Conservation (phyloP, 2,329 filamentous ascomycete species). For the Dissoconium aciculare region DNA sequence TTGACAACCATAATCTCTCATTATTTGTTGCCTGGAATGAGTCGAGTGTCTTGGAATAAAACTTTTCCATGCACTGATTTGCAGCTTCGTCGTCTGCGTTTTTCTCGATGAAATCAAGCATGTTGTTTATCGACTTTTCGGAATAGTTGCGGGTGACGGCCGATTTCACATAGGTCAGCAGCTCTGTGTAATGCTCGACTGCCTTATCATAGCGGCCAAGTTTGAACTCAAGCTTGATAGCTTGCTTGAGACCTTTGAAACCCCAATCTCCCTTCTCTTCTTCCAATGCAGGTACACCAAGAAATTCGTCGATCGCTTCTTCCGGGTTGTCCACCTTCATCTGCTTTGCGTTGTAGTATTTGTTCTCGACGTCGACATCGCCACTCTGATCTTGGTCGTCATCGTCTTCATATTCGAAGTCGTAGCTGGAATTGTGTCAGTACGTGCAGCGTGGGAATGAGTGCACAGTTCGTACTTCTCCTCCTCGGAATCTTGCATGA, state of each 20-base stretch:
- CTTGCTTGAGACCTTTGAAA: slow-evolving; percentile 95
- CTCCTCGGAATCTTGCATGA: slow-evolving; percentile 83
- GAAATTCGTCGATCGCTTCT: slow-evolving; percentile 79
- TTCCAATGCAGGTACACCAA: slow-evolving; percentile 74
- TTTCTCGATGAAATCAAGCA: slow-evolving; percentile 96
- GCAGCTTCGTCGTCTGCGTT: slow-evolving; percentile 57
- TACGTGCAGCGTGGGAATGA: slow-evolving; percentile 12
- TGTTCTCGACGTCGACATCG: slow-evolving; percentile 94
- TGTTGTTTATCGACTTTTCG: slow-evolving; percentile 98
- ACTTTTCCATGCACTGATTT: slow-evolving; percentile 75
- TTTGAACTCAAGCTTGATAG: slow-evolving; percentile 92
- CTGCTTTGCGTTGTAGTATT: slow-evolving; percentile 99
- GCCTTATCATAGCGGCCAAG: slow-evolving; percentile 79
- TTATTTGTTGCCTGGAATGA: slow-evolving; percentile 98
- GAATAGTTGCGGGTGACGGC: slow-evolving; percentile 97
- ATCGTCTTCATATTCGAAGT: slow-evolving; percentile 95
- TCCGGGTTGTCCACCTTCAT: slow-evolving; percentile 76
- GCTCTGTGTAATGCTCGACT: slow-evolving; percentile 80
- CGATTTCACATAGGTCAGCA: slow-evolving; percentile 92
- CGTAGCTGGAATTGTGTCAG: slow-evolving; percentile 45
- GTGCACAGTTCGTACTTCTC: slow-evolving; percentile 48
- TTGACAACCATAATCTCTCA: slow-evolving; percentile 93
- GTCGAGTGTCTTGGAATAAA: slow-evolving; percentile 83
- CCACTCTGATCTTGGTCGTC: slow-evolving; percentile 77
- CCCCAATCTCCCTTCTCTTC: slow-evolving; percentile 94